Percentiles rank a stretch among this genome's conserved stretches.
Evolutionary conservation across 306 rosid species (phyloP).

Genomic region (Rubus parviflorus): DNA sequence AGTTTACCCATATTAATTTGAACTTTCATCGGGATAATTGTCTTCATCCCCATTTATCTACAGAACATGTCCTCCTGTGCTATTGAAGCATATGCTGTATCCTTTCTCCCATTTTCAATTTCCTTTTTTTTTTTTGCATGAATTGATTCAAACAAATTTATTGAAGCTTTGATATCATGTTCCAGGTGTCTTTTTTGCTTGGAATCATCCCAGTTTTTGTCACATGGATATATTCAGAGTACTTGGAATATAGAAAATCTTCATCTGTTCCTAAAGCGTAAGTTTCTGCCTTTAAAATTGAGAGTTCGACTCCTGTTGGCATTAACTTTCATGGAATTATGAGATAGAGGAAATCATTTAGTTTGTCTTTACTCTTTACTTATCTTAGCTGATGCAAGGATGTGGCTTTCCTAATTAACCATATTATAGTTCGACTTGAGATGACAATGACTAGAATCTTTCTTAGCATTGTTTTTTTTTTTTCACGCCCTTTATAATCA

Average conservation of each 20-base stretch:
- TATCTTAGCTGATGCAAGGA: background rate
- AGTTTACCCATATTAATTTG: background rate
- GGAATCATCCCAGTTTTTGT: constrained; percentile 86
- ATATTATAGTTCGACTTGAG: background rate
- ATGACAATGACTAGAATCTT: background rate
- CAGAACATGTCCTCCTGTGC: background rate
- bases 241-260: constrained; percentile 72
- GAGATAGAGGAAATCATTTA: constrained; percentile 10
- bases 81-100: background rate
- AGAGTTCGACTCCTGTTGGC: constrained; percentile 8
- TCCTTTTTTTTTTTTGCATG: constrained; percentile 3
- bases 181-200: constrained; percentile 84
- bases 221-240: constrained; percentile 93
- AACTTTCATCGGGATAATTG: background rate
- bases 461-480: background rate
- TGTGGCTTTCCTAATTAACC: background rate
- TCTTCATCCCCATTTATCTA: background rate
- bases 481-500: background rate
- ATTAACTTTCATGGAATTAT: background rate
- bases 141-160: constrained; percentile 12
- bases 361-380: background rate
- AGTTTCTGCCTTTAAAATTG: constrained; percentile 35
- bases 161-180: constrained; percentile 36
- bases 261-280: constrained; percentile 75
- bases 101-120: background rate